phyloP scores from a whole-genome alignment of 306 rosid genomes.

The Prunus campanulata region DNA sequence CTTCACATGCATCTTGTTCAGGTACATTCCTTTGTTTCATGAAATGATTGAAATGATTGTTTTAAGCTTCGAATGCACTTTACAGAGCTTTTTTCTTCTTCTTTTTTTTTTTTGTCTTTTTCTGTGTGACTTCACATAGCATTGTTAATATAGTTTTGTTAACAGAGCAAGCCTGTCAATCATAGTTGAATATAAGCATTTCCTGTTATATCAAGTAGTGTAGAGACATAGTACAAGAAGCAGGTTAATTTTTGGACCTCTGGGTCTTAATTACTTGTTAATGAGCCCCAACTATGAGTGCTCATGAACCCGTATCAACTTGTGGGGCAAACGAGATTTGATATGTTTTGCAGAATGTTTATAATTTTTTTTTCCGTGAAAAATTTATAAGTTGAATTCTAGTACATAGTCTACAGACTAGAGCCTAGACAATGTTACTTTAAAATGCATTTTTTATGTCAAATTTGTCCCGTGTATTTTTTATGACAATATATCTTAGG shows the following conservation, averaged over 20 bases:
- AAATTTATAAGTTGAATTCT: not conserved
- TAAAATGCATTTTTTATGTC: not conserved
- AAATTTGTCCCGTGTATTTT: not conserved
- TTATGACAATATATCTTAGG: not conserved
- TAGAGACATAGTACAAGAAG: not conserved
- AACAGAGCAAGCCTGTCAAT: not conserved
- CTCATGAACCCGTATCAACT: not conserved
- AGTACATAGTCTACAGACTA: not conserved
- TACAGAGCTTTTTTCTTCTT: not conserved
- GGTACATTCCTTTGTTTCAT: slow-evolving; percentile 36
- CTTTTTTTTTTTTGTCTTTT: too few relatives aligned
- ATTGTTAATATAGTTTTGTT: not conserved
- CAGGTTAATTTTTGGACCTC: not conserved
- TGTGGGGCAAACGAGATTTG: not conserved
- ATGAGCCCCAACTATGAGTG: not conserved
- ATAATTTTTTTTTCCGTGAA: not conserved
- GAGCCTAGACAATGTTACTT: not conserved
- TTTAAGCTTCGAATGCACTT: not conserved
- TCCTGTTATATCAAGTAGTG: not conserved
- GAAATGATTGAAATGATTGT: not conserved
- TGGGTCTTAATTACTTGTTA: not conserved
- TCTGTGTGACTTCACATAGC: not conserved
- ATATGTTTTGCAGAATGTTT: not conserved
- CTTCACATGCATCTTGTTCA: slow-evolving; percentile 56
- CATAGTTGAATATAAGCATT: not conserved